Evolutionary conservation across 1,284 basidiomycete species (phyloP), one percentile per base, ranked within the genome.

Genomic region (Cryptococcus deneoformans): DNA sequence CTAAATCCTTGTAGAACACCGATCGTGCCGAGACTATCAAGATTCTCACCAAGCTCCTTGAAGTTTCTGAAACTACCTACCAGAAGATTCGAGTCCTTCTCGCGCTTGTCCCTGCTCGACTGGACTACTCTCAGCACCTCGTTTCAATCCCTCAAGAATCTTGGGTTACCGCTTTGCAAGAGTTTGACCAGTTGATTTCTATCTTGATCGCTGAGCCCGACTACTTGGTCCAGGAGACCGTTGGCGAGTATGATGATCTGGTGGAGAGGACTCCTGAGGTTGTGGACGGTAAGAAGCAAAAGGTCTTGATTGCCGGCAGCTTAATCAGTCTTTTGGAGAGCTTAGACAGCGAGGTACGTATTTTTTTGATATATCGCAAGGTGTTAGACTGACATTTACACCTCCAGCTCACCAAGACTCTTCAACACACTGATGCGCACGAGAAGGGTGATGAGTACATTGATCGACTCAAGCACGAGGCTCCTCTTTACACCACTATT

Each of bases 361-460:
- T 12, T 39, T 7, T 7, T 9, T 35, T 29, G 11, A n/a, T n/a
- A 39, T 29, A 34, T 5, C 24, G 12, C 11, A 43, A 47, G 1
- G 38, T 46, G 10, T 37, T 1, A 24, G 16, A 36, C 57, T 61
- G 47, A 59, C 48, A 35, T 12, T 42, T 10, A 37, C 1, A 3
- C 39, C 10, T 52, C 1, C 52, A 75, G 79, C 99, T 99, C 79
- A 98, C 92, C 52, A 92, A 91, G 78, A 95, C 92, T 71, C 80
- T 99, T 53, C 96, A 99, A 83, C 92, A 98, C 76, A 94, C 97
- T 66, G 96, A 99, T 73, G 95, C 96, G 12, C 96, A 99, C 76
- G 75, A 76, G 64, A 73, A 66, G 54, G 92, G 96, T 5, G 91
- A 91, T 51, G 96, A 99, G 78, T 99, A 99, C 76, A 90, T 99